phyloP scores from a whole-genome alignment of 108 stramenopile species.

The Pseudonitzschia multiseries region DNA sequence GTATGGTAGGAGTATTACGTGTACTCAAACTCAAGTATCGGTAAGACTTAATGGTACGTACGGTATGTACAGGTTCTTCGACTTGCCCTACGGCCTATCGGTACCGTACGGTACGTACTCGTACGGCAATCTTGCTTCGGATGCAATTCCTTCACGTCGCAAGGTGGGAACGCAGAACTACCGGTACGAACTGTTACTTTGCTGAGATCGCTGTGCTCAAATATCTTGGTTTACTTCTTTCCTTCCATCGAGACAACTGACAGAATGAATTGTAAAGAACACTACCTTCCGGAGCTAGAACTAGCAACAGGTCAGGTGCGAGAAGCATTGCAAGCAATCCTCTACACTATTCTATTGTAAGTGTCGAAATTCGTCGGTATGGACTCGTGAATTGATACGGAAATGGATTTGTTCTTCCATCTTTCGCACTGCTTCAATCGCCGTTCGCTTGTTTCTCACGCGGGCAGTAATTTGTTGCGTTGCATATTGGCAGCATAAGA shows the following conservation, averaged over 20 bases:
- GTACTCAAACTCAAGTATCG: too few species aligned
- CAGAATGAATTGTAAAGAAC: slow-evolving; percentile 82
- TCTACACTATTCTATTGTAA: slow-evolving; percentile 83
- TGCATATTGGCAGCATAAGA: slow-evolving; percentile 49
- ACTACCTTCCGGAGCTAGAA: slow-evolving; percentile 82
- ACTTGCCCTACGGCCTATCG: too few species aligned
- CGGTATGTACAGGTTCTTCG: too few species aligned
- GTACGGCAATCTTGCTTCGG: too few species aligned
- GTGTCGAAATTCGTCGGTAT: slow-evolving; percentile 7
- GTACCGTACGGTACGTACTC: neutral
- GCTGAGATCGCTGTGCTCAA: neutral
- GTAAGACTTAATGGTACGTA: too few species aligned
- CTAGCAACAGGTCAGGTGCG: slow-evolving; percentile 79
- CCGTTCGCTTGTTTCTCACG: neutral
- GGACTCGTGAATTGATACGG: neutral
- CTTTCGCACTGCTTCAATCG: neutral
- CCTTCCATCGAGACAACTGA: neutral
- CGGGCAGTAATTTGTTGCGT: neutral
- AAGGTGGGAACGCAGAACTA: too few species aligned
- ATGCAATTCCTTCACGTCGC: too few species aligned
- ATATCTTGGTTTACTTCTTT: neutral
- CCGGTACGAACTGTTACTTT: neutral
- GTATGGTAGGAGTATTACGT: too few species aligned
- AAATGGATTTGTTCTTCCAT: slow-evolving; percentile 1
- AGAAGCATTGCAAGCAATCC: slow-evolving; percentile 81